Evolutionary conservation across 345 rosid species (phyloP), one percentile per base, ranked within the genome.

Genomic region (Populus deltoides): DNA sequence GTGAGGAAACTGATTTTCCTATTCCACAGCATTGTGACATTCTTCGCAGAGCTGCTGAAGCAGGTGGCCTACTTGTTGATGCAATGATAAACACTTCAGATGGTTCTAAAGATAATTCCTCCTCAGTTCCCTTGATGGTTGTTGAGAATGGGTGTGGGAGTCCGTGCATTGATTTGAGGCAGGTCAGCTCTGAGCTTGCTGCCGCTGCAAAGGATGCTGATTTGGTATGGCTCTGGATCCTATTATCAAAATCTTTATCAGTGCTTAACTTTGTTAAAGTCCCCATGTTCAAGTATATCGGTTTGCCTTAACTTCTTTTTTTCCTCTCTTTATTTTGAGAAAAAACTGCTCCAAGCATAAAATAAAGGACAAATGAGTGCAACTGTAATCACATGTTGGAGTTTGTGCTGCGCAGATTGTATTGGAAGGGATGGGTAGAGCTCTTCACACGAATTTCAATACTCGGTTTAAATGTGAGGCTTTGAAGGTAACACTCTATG

Each of bases 121-220:
- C 91, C 68, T 92, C 93, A n/a, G 94, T 88, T 72, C 94, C 99
- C 65, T 80, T 96, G 86, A 96, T 90, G 99, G 99, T 93, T 79
- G 99, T 96, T 45, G 99, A 93, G 88, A 96, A 96, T 80, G 99
- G 99, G 22, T 96, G 98, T 24, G 99, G 99, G 70, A 93, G 99
- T 84, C 99, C 99, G 66, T 96, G 99, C 86, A 93, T 96, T 7
- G 99, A 96, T 83, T 85, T 96, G 51, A 86, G 98, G 85, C 98
- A 96, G 86, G 99, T 96, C 90, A 96, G 99, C 92, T 93, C 97
- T 9, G 98, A 96, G 90, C 94, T 96, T 74, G 98, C 99, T 62
- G 98, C 95, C 22, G 92, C 92, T 61, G 97, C 99, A 67, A 90
- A 88, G 86, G 88, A 87, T 83, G 98, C 99, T 59, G 99, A 96